Evolutionary conservation across 306 rosid genomes (phyloP), one percentile per base, ranked within the genome.

Genomic region (Parietaria judaica): DNA sequence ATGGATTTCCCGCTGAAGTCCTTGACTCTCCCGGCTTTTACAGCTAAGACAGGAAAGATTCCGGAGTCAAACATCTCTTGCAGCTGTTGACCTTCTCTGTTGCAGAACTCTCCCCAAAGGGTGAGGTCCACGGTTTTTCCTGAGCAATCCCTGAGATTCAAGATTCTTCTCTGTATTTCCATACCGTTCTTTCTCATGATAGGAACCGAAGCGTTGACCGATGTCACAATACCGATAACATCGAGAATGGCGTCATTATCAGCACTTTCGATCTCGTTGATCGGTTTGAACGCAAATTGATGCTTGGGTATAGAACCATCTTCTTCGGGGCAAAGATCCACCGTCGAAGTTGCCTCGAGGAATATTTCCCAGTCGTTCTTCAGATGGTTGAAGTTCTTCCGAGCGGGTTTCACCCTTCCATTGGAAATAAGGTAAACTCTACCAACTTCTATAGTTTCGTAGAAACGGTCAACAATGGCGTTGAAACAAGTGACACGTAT

Each of bases 81-180:
- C 66, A 92, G 84, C 70, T 71, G 71, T 72, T 84, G 95, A 69
- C 98, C 98, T 80, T 92, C 98, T 80, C 83, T 82, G 54, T 92
- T 92, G 83, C 98, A 92, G 70, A 88, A 80, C 44, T 92, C 96
- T 6, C 98, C 98, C 98, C 98, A 92, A 34, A 92, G 84, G 58
- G 96, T 88, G 58, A 92, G 63, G 79, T 92, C 99, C 56, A 94
- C 74, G 55, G 84, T 88, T 76, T 69, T 84, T 46, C 86, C 86
- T n/a, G 99, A 94, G 66, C 74, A 60, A 70, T 94, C 99, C 76
- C 86, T 88, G 37, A 94, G 75, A 78, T 78, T 81, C 81, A 88
- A 70, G 74, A 86, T 71, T 72, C 99, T 83, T 79, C 95, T 76
- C 66, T 79, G 95, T 45, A 94, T 94, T 81, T 94, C 99, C 99